phyloP scores from a whole-genome alignment of 73 alveolate genomes.

The Paramecium caudatum region DNA sequence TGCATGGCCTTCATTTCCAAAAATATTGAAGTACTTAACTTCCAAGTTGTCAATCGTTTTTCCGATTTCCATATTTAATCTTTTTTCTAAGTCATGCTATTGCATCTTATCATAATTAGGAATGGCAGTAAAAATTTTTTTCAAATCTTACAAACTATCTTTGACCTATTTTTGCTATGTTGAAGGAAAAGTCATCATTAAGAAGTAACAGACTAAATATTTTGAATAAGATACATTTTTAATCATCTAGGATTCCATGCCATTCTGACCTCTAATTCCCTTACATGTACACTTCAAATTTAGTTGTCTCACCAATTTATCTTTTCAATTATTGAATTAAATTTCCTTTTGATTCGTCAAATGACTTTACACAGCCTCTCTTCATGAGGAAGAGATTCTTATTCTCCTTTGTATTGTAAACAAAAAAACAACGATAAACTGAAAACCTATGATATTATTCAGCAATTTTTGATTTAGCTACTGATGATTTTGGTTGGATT shows the following conservation, averaged over 20 bases:
- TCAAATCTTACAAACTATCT: conserved; percentile 20
- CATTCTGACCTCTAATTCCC: conserved; percentile 16
- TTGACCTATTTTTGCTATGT: not conserved
- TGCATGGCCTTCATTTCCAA: conserved; percentile 11
- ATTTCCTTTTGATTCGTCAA: conserved; percentile 8
- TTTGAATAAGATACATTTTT: not conserved
- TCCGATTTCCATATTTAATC: not conserved
- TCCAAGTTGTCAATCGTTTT: not conserved
- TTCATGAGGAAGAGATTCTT: not conserved
- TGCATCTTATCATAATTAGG: conserved; percentile 9
- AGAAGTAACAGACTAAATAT: not conserved
- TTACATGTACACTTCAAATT: conserved; percentile 10
- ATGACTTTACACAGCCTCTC: conserved; percentile 2
- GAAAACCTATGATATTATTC: not conserved
- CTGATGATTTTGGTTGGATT: not conserved
- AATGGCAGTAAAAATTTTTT: not conserved
- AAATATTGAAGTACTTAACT: not conserved
- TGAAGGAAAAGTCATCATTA: conserved; percentile 42
- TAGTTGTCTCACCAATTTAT: not conserved
- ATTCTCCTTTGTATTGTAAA: not conserved
- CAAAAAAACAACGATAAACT: not conserved
- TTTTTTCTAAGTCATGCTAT: not conserved
- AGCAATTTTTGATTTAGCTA: not conserved
- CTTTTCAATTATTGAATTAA: not conserved
- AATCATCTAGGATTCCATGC: conserved; percentile 58